Base-by-base conservation (phyloP, 768 basidiomycete genomes). In the Amylocystis lapponica region DNA sequence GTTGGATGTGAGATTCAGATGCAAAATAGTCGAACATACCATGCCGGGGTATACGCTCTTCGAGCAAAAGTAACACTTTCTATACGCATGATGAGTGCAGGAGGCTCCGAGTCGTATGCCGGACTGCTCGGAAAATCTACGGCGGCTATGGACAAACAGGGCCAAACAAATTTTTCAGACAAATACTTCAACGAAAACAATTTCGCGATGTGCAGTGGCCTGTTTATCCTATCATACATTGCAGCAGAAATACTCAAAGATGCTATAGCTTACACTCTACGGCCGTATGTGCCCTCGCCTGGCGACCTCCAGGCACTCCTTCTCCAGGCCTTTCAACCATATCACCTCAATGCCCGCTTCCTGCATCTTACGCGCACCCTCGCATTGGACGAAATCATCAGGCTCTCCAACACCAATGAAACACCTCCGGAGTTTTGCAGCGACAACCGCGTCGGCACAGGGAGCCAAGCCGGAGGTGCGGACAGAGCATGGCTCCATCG, bases 51-150 rank as follows among this genome's bases (percentile, higher is more conserved):
- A 99, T 54, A 96, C 86, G 63, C 76, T 94, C 45, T 87, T 89
- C 25, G 92, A 96, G 70, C 95, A 99, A 65, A 99, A 98, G 63
- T 95, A 97, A 63, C 95, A 98, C 72, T 94, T 94, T 96, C 95
- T 51, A 97, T 86, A 58, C 92, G 79, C 93, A 96, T 94, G 55
- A 59, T 48, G 43, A n/a, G n/a, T n/a, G n/a, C n/a, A n/a, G n/a
- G n/a, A n/a, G n/a, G n/a, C n/a, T n/a, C n/a, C n/a, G n/a, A n/a
- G n/a, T n/a, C n/a, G n/a, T n/a, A n/a, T n/a, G n/a, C n/a, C n/a
- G n/a, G n/a, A n/a, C n/a, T n/a, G n/a, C n/a, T n/a, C n/a, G n/a
- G n/a, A n/a, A n/a, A n/a, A n/a, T n/a, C n/a, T n/a, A n/a, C n/a
- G n/a, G n/a, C n/a, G n/a, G n/a, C n/a, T n/a, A n/a, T n/a, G n/a